Conservation (phyloP, 2,329 filamentous ascomycete species). For the Neocucurbitaria cava region DNA sequence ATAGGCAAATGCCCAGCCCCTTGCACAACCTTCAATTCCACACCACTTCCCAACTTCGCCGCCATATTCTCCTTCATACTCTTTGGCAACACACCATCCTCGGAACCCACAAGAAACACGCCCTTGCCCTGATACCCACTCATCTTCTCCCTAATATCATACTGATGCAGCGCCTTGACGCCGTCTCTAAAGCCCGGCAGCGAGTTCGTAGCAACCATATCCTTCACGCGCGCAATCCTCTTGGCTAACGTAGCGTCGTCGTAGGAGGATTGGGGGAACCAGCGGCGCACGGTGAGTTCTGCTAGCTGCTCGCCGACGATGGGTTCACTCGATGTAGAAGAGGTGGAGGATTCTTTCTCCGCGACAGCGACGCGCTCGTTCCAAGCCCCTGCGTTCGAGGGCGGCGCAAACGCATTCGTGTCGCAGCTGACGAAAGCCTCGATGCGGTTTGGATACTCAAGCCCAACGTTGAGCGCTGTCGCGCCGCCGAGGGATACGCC, state of each 20-base stretch:
- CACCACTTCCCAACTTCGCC: slow-evolving; percentile 51
- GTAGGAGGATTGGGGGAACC: slow-evolving; percentile 72
- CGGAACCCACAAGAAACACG: slow-evolving; percentile 74
- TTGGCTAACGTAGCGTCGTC: slow-evolving; percentile 57
- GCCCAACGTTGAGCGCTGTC: slow-evolving; percentile 75
- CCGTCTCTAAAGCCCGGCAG: slow-evolving; percentile 72
- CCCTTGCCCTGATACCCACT: slow-evolving; percentile 63
- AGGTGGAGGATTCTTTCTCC: slow-evolving; percentile 58
- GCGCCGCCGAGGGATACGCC: slow-evolving; percentile 85
- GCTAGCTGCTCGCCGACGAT: slow-evolving; percentile 72
- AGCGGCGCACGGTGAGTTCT: slow-evolving; percentile 73
- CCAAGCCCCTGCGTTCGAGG: slow-evolving; percentile 81
- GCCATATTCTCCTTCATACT: slow-evolving; percentile 79
- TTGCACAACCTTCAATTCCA: slow-evolving; percentile 70
- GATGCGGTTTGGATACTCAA: slow-evolving; percentile 68
- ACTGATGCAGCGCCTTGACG: slow-evolving; percentile 74
- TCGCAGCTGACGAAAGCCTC: slow-evolving; percentile 74
- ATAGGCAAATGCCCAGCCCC: slow-evolving; percentile 83
- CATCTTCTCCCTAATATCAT: slow-evolving; percentile 69
- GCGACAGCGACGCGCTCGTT: slow-evolving; percentile 75
- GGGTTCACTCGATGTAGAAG: slow-evolving; percentile 50
- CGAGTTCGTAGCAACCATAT: slow-evolving; percentile 73
- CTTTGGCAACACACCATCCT: slow-evolving; percentile 76
- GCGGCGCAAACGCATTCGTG: slow-evolving; percentile 75
- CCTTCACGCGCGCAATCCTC: slow-evolving; percentile 65